These are phyloP conservation scores for Achaetomium macrosporum DNA, from an alignment of 2,329 filamentous ascomycete species.

Conservation along the genomic window DNA sequence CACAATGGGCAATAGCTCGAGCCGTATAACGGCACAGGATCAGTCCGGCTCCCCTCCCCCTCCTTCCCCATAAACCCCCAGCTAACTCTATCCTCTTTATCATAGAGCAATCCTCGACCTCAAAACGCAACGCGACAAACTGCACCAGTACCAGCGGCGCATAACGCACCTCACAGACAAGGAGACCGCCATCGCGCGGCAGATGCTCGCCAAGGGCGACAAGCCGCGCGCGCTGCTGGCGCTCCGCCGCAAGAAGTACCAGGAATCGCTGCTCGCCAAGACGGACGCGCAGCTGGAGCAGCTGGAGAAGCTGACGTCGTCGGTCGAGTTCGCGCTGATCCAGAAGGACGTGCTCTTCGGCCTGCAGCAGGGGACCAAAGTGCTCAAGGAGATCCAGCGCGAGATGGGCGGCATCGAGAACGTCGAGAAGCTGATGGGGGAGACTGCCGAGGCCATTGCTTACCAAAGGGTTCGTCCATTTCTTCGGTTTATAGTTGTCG, in stretches of 20 bases:
- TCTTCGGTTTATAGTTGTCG: neutral
- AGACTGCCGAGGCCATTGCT: conserved; percentile 81
- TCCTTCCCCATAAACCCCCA: neutral
- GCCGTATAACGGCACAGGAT: conserved; percentile 68
- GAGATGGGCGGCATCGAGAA: conserved; percentile 95
- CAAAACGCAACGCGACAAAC: conserved; percentile 94
- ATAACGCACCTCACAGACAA: conserved; percentile 80
- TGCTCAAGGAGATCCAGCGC: conserved; percentile 82
- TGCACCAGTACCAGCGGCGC: conserved; percentile 91
- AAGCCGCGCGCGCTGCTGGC: conserved; percentile 79
- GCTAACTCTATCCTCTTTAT: neutral
- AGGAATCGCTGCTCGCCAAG: conserved; percentile 80
- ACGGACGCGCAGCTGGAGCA: conserved; percentile 93
- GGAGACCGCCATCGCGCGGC: conserved; percentile 78
- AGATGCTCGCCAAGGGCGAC: conserved; percentile 75
- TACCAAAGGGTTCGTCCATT: conserved; percentile 69
- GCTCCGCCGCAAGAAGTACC: conserved; percentile 92
- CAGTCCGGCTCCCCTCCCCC: conserved; percentile 52
- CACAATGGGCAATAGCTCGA: conserved; percentile 50
- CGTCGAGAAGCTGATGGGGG: conserved; percentile 92
- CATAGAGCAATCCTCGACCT: conserved; percentile 90
- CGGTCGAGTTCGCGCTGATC: conserved; percentile 91
- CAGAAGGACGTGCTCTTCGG: conserved; percentile 96
- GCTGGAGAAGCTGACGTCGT: conserved; percentile 79
- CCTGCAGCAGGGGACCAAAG: conserved; percentile 82